Evolutionary conservation across 805 yeast genomes (phyloP).

Genomic region (Saturnispora dispora): DNA sequence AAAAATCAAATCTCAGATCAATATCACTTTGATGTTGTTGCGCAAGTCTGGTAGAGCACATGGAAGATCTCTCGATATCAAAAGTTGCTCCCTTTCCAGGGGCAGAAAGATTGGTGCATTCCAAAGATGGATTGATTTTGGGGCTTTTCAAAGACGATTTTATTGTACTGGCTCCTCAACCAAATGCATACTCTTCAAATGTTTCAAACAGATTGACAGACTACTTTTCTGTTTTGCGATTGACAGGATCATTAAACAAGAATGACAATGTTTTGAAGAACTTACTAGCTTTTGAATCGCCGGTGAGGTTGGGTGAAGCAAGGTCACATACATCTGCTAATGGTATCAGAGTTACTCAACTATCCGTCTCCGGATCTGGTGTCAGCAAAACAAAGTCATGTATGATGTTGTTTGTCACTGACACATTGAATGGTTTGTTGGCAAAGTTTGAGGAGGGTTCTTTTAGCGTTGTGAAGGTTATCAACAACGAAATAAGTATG

Average conservation of each 20-base stretch:
- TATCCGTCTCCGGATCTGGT: conserved; percentile 13
- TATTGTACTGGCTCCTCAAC: conserved; percentile 8
- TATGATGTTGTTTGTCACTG: conserved; percentile 11
- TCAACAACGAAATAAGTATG: conserved; percentile 8
- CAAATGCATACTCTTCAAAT: neutral
- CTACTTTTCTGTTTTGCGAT: conserved; percentile 5
- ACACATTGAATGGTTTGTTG: conserved; percentile 13
- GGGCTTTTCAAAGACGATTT: conserved; percentile 10
- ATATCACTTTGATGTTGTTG: neutral
- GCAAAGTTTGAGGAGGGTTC: conserved; percentile 8
- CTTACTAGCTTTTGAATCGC: conserved; percentile 7
- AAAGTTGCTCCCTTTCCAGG: conserved; percentile 5
- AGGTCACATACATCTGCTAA: conserved; percentile 5
- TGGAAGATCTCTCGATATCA: conserved; percentile 9
- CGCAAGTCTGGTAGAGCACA: neutral
- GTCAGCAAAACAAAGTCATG: conserved; percentile 8
- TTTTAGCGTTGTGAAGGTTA: neutral
- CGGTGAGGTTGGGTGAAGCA: conserved; percentile 9
- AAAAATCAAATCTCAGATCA: neutral
- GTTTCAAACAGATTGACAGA: conserved; percentile 7
- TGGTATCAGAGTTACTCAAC: conserved; percentile 3
- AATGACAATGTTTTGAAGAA: conserved; percentile 10
- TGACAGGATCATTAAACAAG: conserved; percentile 8
- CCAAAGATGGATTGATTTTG: conserved; percentile 14
- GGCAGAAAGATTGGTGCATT: conserved; percentile 7